phyloP scores from a whole-genome alignment of 2,329 filamentous ascomycete genomes.

The Nigrospora oryzae region DNA sequence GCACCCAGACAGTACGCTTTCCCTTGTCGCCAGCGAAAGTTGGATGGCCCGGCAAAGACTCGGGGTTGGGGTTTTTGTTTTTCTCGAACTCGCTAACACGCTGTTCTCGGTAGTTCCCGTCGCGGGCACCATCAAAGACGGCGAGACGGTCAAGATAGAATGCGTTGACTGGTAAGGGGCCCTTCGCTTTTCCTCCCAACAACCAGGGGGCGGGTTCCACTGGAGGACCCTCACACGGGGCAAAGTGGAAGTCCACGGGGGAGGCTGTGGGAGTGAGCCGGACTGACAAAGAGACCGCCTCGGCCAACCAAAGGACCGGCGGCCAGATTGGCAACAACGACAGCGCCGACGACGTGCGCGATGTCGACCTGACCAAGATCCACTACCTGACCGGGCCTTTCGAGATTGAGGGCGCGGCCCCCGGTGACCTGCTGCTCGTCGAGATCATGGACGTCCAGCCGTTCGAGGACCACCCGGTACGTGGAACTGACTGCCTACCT shows the following conservation, averaged over 20 bases:
- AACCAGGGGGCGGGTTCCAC: too few species aligned
- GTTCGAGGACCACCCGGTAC: slow-evolving; percentile 62
- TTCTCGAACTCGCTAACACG: too few species aligned
- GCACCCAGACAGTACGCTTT: slow-evolving; percentile 72
- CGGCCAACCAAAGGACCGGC: slow-evolving; percentile 40
- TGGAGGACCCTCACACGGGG: too few species aligned
- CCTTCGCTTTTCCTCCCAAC: not conserved
- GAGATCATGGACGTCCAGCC: slow-evolving; percentile 94
- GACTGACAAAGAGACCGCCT: not conserved
- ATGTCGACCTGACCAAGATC: slow-evolving; percentile 75
- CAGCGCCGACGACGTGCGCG: slow-evolving; percentile 76
- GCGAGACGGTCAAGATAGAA: slow-evolving; percentile 88
- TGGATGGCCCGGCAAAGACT: too few species aligned
- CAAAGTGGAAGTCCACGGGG: too few species aligned
- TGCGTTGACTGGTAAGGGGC: slow-evolving; percentile 66
- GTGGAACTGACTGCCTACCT: not conserved
- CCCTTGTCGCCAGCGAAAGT: too few species aligned
- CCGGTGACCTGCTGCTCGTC: slow-evolving; percentile 76
- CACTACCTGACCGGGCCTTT: slow-evolving; percentile 90
- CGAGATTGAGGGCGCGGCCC: slow-evolving; percentile 74
- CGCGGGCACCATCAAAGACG: slow-evolving; percentile 64
- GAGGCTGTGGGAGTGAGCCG: too few species aligned
- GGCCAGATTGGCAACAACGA: slow-evolving; percentile 88
- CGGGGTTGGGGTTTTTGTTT: too few species aligned
- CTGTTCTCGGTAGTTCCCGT: slow-evolving; percentile 53